Evolutionary conservation across 345 rosid species (phyloP), one percentile per base, ranked within the genome.

Genomic region (Ceriops tagal): DNA sequence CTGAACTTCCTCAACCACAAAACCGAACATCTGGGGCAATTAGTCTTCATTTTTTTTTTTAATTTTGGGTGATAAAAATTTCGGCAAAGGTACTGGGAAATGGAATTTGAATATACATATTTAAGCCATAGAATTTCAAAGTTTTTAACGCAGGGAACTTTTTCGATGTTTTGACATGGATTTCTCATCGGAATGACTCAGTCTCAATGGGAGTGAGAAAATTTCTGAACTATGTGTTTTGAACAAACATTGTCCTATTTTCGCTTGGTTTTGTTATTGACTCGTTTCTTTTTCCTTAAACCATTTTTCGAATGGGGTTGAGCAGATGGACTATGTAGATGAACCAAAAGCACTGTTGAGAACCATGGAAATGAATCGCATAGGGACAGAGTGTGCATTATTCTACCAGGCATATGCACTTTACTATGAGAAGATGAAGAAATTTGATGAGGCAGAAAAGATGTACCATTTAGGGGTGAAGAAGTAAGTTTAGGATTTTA

Each of bases 391-490:
- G 73, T 71, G 78, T 51, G 79, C 98, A 39, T 75, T 89, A 72
- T 93, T 87, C 83, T 93, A 89, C 80, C 96, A 88, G 73, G 98
- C 98, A 2, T 86, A 93, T 79, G 93, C 96, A 64, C 92, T 93
- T 47, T 87, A 85, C 75, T 85, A 89, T 66, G 98, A 91, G 85
- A 91, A 89, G 84, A 77, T 79, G 57, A 93, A 87, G 89, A 91
- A 84, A 62, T 89, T 82, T 63, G 89, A 86, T 37, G 96, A 89
- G 67, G 96, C 97, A 67, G 97, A 93, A 81, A 88, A 87, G 77
- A 88, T 91, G 96, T 93, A 87, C 66, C 85, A 81, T 77, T 75
- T 85, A 64, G 97, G 97, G 4, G 87, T 86, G 66, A 85, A 87
- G 62, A 93, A 89, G 98, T 93, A 83, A 84, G 95, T 66, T 58